These are phyloP conservation scores for Phytophthora podocarpi DNA, from an alignment of 352 stramenopile genomes.

Conservation along the genomic window DNA sequence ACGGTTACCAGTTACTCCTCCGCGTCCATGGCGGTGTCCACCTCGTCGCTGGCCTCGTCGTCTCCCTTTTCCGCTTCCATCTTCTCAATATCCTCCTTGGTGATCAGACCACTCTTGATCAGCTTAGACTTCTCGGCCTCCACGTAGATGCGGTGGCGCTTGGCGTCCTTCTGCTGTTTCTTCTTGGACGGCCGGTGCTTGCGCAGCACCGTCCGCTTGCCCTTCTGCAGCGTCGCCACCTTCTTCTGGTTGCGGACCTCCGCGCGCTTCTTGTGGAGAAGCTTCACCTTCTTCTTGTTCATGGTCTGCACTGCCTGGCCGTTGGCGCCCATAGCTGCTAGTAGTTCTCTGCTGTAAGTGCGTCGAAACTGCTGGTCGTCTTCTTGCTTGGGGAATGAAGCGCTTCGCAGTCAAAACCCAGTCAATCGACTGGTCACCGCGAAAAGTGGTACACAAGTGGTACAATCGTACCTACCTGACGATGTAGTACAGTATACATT, in stretches of 20 bases:
- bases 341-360: constrained; percentile 2
- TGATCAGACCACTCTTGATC: constrained; percentile 79
- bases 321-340: constrained; percentile 47
- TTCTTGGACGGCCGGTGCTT: constrained; percentile 83
- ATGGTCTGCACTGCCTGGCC: constrained; percentile 71
- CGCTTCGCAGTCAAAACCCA: constrained; percentile 22
- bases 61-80: constrained; percentile 59
- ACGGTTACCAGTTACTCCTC: constrained; percentile 57
- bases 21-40: constrained; percentile 46
- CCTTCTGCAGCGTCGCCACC: constrained; percentile 64
- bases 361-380: not conserved
- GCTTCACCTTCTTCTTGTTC: constrained; percentile 91
- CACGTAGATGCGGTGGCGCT: constrained; percentile 73
- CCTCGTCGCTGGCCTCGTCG: constrained; percentile 42
- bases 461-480: constrained; percentile 35
- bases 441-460: constrained; percentile 41
- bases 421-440: constrained; percentile 33
- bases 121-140: constrained; percentile 80
- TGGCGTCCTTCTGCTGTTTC: constrained; percentile 85
- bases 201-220: constrained; percentile 58
- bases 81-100: constrained; percentile 85
- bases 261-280: constrained; percentile 84
- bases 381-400: constrained; percentile 28
- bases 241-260: constrained; percentile 85
- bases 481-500: constrained; percentile 4